Percentiles rank a stretch among this genome's conserved stretches.
Evolutionary conservation across 73 alveolate genomes (phyloP).

Genomic region (Paramecium sonneborni): DNA sequence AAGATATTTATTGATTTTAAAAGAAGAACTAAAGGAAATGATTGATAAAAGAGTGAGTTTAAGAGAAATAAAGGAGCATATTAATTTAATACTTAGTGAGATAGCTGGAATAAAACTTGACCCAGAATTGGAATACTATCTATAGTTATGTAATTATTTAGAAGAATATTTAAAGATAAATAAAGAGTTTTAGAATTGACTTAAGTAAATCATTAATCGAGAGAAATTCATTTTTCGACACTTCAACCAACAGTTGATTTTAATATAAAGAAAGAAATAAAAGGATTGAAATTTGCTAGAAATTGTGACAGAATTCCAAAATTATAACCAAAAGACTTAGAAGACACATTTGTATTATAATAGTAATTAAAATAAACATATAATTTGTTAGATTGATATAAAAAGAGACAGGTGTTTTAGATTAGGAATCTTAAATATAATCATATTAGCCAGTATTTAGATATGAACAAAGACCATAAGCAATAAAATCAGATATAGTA

Average conservation of each 20-base stretch:
- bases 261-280: background rate
- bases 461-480: background rate
- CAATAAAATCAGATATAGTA: background rate
- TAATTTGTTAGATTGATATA: background rate
- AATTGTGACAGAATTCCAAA: constrained; percentile 18
- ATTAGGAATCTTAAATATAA: background rate
- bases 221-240: background rate
- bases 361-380: background rate
- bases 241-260: background rate
- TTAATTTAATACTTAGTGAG: background rate
- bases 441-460: background rate
- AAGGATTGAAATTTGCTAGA: constrained; percentile 3
- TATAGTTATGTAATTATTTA: background rate
- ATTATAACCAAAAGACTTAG: background rate
- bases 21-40: background rate
- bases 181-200: background rate
- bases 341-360: constrained; percentile 11
- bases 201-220: background rate
- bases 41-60: background rate
- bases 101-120: constrained; percentile 4
- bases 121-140: constrained; percentile 10
- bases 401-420: background rate
- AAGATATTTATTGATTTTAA: constrained; percentile 9
- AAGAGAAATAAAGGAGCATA: constrained; percentile 46
- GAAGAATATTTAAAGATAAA: background rate